Base-by-base conservation (phyloP, 768 basidiomycete genomes). In the Pleurotus citrinopileatus region DNA sequence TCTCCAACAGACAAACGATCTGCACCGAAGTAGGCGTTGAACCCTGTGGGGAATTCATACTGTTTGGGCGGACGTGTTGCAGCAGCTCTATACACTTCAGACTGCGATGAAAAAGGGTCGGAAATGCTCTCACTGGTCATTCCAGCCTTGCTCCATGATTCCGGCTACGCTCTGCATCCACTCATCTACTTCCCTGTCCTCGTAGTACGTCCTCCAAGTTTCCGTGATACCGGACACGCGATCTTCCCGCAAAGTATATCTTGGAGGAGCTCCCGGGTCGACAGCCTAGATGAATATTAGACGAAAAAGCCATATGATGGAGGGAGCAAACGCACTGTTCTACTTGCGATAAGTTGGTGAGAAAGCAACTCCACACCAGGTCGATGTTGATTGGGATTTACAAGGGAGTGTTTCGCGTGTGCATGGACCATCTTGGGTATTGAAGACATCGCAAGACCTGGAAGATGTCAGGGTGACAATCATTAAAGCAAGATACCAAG, bases 1-100 rank as follows among this genome's bases (percentile, higher is more conserved):
- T 99, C 97, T 47, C 94, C 90, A 12, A 93, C 84, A 54, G 79
- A 74, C 67, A 84, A 91, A 28, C 96, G 82, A 64, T 98, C 91
- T 7, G 79, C 63, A 0, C 87, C 89, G 69, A 94, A 97, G 63
- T 84, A 85, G 8, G 83, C 77, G 64, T 86, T 92, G 72, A 84
- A 98, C 1, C 97, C 97, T 28, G 91, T 93, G 0, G 97, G 92
- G 73, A 99, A 98, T 72, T 99, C 97, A 72, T 96, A 98, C 59
- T 82, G 87, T 58, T 80, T 80, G 36, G 75, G 67, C 4, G 80
- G 79, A 36, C 83, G 80, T 52, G 76, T 69, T 10, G 76, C 72
- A 40, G 84, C 87, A 45, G 71, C 73, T 59, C 90, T 91, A 63
- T n/a, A 55, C 42, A 53, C 50, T 5, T 22, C 23, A 23, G 43